Evolutionary conservation across 352 stramenopile species (phyloP).

Genomic region (Phytophthora tentaculata): DNA sequence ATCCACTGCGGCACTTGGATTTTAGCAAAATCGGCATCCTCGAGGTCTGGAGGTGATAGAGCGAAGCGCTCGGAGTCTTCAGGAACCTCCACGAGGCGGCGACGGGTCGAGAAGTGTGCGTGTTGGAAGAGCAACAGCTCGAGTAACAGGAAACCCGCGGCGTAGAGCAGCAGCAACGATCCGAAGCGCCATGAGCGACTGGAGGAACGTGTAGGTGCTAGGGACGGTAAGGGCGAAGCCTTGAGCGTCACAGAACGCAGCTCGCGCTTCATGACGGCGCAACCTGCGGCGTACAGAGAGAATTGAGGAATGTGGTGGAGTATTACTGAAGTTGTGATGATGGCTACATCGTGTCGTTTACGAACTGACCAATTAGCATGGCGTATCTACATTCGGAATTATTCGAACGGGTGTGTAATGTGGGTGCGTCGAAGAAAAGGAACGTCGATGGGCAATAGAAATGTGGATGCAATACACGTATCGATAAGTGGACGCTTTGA

Average conservation of each 20-base stretch:
- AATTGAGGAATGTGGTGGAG: conserved; percentile 10
- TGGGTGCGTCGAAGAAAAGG: conserved; percentile 2
- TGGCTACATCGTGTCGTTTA: conserved; percentile 8
- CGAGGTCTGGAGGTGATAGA: conserved; percentile 21
- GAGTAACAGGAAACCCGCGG: conserved; percentile 17
- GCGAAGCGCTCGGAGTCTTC: conserved; percentile 28
- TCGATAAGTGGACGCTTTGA: not conserved
- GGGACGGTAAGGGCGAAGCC: conserved; percentile 11
- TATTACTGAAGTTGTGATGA: conserved; percentile 7
- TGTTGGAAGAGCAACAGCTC: conserved; percentile 26
- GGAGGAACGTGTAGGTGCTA: not conserved
- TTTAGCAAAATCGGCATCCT: conserved; percentile 20
- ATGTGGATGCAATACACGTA: not conserved
- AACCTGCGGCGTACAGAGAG: not conserved
- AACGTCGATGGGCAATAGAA: not conserved
- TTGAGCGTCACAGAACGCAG: conserved; percentile 34
- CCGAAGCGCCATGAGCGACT: conserved; percentile 18
- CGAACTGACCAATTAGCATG: conserved; percentile 2
- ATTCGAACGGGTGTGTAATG: conserved; percentile 21
- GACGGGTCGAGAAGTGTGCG: conserved; percentile 8
- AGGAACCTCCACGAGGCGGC: conserved; percentile 22
- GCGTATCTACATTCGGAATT: conserved; percentile 50
- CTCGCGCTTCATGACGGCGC: conserved; percentile 28
- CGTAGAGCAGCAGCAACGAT: conserved; percentile 28
- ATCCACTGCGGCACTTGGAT: conserved; percentile 34